Evolutionary conservation across 495 filamentous ascomycete species (phyloP).

Genomic region (Emericellopsis terricola): DNA sequence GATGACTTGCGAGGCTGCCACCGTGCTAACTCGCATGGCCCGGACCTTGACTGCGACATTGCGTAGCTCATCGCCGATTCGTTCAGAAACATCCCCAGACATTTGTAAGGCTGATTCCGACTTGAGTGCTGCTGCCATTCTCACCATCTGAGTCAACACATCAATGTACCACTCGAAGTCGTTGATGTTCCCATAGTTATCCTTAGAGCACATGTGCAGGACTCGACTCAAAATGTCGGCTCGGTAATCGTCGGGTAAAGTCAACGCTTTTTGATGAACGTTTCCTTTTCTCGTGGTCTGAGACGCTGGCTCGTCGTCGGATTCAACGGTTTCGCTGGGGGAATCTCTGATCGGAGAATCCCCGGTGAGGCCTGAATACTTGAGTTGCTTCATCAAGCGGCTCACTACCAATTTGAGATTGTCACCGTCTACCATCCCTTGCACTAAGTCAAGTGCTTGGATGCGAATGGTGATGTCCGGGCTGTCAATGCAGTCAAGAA

Average conservation of each 20-base stretch:
- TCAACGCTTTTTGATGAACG: constrained; percentile 15
- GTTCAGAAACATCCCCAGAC: constrained; percentile 41
- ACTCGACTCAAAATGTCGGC: constrained; percentile 62
- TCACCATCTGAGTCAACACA: constrained; percentile 62
- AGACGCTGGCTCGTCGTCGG: constrained; percentile 39
- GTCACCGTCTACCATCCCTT: constrained; percentile 77
- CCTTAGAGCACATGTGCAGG: constrained; percentile 76
- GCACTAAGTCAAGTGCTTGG: constrained; percentile 76
- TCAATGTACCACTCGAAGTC: constrained; percentile 98
- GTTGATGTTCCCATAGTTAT: constrained; percentile 64
- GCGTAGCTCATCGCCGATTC: constrained; percentile 68
- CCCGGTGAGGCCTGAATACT: too few species aligned
- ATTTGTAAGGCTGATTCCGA: constrained; percentile 16
- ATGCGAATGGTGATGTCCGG: constrained; percentile 90
- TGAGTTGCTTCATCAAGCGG: constrained; percentile 70
- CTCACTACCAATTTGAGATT: constrained; percentile 71
- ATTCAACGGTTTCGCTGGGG: constrained; percentile 26
- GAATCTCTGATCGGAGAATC: constrained; percentile 18
- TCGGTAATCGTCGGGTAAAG: constrained; percentile 67
- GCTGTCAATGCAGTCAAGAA: constrained; percentile 89
- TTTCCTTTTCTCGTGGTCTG: constrained; percentile 17
- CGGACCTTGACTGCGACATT: constrained; percentile 86
- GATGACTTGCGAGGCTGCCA: constrained; percentile 70
- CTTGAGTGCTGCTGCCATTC: constrained; percentile 41
- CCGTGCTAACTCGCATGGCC: constrained; percentile 55